Evolutionary conservation across 2,329 filamentous ascomycete genomes (phyloP), one percentile per base, ranked within the genome.

Genomic region (Pseudogymnoascus sp.): DNA sequence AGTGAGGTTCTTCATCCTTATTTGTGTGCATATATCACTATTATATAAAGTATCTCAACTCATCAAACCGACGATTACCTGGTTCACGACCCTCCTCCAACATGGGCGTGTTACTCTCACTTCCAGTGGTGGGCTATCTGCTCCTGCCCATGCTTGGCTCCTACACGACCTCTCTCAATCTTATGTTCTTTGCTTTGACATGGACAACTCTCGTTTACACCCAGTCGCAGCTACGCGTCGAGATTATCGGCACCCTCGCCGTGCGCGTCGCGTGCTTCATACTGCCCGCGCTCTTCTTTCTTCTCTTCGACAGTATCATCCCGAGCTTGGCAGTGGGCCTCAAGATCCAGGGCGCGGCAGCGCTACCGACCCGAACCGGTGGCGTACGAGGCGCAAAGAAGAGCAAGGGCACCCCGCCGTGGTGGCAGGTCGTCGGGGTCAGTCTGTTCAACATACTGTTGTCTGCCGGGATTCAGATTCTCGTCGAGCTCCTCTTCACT

Each of bases 121-220:
- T 93, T 37, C 89, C 89, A 1, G 81, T 90, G 65, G 75, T 90
- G 40, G 88, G 87, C 29, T 88, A 86, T 64, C 78, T 89, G 68
- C 77, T 86, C 58, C 80, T 84, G 17, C 82, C 84, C 1, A 77
- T 81, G 54, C 72, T 85, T 62, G 81, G 84, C 5, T 87, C 88
- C 5, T 92, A 88, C 77, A 87, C 79, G 41, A 93, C 91, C 1
- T 92, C 87, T 1, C 78, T 96, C 65, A 96, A 94, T 73, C 76
- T 96, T 24, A 77, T 95, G 64, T 92, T 96, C 78, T 94, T 96
- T 74, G 93, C 92, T 73, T 83, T 96, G 77, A 93, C 90, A 67
- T 96, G 92, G 92, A 85, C 85, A 5, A 93, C 90, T 0, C 81
- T 97, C 33, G 84, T 95, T 39, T 78, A 93, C 2, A 88, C 88